phyloP scores from a whole-genome alignment of 1,139 yeast species.

The Trichomonascaceae sp. region DNA sequence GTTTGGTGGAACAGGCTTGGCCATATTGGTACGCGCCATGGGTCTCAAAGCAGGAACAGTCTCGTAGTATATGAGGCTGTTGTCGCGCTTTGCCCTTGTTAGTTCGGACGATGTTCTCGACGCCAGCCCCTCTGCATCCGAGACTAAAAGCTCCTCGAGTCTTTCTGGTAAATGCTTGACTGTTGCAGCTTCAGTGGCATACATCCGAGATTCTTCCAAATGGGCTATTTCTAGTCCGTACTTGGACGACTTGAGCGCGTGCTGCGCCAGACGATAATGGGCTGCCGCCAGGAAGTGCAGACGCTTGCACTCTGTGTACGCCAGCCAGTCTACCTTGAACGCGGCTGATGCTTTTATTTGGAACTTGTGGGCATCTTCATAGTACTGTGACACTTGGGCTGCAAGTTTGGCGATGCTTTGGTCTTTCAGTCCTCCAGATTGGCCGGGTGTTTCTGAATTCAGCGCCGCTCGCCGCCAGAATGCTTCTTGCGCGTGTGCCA shows the following conservation, averaged over 20 bases:
- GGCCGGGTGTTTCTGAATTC: too few species aligned
- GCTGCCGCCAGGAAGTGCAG: conserved; percentile 62
- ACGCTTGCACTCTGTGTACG: conserved; percentile 44
- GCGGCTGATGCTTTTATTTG: not conserved
- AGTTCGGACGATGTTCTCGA: conserved; percentile 34
- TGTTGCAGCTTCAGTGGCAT: conserved; percentile 28
- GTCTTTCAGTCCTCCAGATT: conserved; percentile 47
- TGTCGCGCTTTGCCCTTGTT: conserved; percentile 58
- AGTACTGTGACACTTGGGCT: conserved; percentile 46
- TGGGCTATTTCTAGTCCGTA: conserved; percentile 65
- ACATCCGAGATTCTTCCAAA: conserved; percentile 31
- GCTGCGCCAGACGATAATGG: conserved; percentile 44
- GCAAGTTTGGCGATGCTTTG: conserved; percentile 53
- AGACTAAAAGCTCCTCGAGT: conserved; percentile 26
- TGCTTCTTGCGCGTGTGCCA: conserved; percentile 82
- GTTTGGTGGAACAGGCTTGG: conserved; percentile 35
- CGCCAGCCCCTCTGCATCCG: conserved; percentile 36
- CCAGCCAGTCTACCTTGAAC: conserved; percentile 41
- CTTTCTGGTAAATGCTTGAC: too few species aligned
- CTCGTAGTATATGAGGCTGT: conserved; percentile 64
- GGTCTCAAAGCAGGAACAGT: conserved; percentile 35
- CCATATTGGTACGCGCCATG: conserved; percentile 35
- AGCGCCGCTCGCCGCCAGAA: conserved; percentile 70
- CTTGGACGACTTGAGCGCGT: conserved; percentile 35
- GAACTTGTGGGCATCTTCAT: conserved; percentile 17